Evolutionary conservation across 116 monocot genomes (phyloP).

Genomic region (Papilionanthe hybrid): DNA sequence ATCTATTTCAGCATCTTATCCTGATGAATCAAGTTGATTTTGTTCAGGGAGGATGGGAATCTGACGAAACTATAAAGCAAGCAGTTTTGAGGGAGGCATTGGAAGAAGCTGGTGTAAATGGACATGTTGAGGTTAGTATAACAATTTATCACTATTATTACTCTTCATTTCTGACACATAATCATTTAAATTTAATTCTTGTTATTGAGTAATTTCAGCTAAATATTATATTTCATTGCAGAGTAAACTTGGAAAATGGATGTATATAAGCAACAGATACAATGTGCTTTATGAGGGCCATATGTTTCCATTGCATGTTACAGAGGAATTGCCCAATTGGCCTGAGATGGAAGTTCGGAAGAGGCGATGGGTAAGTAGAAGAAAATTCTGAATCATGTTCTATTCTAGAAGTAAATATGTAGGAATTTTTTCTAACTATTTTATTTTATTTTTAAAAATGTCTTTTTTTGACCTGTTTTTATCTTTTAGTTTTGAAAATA

Average conservation of each 20-base stretch:
- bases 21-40: background rate
- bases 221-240: slow-evolving; percentile 4
- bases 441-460: no score
- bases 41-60: slow-evolving; percentile 39
- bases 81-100: slow-evolving; percentile 31
- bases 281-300: slow-evolving; percentile 23
- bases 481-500: no score
- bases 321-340: slow-evolving; percentile 24
- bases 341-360: slow-evolving; percentile 34
- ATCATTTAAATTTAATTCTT: background rate
- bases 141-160: background rate
- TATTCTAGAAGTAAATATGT: background rate
- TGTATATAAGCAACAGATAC: slow-evolving; percentile 28
- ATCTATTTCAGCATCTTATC: background rate
- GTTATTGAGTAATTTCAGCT: background rate
- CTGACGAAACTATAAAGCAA: slow-evolving; percentile 29
- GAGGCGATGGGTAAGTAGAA: slow-evolving; percentile 15
- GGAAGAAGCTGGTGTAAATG: slow-evolving; percentile 35
- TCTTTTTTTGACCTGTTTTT: no score
- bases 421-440: no score
- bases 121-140: slow-evolving; percentile 20
- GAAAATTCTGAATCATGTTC: background rate
- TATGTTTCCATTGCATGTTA: slow-evolving; percentile 37
- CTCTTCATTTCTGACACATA: background rate
- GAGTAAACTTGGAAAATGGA: slow-evolving; percentile 32